Conservation (phyloP, 2,329 filamentous ascomycete genomes). For the Sarocladium kiliense region DNA sequence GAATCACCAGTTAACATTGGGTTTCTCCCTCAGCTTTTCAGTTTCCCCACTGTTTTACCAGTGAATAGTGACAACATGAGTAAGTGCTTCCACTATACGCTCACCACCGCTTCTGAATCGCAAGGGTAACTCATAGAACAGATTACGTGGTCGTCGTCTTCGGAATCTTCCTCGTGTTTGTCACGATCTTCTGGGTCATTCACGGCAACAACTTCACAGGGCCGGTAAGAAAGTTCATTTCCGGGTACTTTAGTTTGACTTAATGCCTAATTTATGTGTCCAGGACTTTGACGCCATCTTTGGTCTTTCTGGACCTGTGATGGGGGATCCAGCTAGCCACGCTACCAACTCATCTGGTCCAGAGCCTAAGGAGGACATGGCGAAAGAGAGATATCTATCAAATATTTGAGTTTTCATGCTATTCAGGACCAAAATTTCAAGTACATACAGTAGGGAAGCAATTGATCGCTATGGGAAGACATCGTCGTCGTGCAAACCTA, state of each 20-base stretch:
- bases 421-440: no score
- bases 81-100: no score
- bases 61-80: conserved; percentile 9
- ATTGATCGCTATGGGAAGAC: no score
- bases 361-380: not conserved
- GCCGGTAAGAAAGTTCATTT: not conserved
- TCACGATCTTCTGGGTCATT: conserved; percentile 6
- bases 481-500: not conserved
- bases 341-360: not conserved
- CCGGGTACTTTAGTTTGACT: not conserved
- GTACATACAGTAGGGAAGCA: no score
- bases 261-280: not conserved
- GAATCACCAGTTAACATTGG: no score
- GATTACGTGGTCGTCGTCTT: conserved; percentile 9
- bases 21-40: conserved; percentile 11
- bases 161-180: conserved; percentile 11
- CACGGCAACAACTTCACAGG: conserved; percentile 4
- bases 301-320: not conserved
- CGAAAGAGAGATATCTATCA: not conserved
- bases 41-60: conserved; percentile 7
- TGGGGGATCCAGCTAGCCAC: not conserved
- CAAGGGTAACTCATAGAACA: not conserved
- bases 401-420: no score
- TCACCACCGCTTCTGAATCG: no score
- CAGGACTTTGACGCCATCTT: conserved; percentile 5